Evolutionary conservation across 495 filamentous ascomycete species (phyloP).

Genomic region (Aspergillus heteromorphus): DNA sequence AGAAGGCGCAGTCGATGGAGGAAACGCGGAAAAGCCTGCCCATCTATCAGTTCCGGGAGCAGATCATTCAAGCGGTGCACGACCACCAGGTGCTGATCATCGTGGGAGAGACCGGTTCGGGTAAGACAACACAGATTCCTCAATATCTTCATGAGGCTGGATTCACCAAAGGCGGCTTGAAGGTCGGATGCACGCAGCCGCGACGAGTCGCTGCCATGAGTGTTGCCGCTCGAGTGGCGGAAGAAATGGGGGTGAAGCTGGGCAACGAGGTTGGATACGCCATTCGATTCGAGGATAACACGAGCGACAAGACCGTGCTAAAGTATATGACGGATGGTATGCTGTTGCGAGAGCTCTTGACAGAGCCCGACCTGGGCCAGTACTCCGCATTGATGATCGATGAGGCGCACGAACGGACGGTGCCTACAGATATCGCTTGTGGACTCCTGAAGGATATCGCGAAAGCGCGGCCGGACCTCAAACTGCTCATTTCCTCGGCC

Average conservation of each 20-base stretch:
- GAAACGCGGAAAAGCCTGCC: constrained; percentile 88
- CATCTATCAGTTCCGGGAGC: constrained; percentile 77
- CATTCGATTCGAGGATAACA: constrained; percentile 93
- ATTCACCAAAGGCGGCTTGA: constrained; percentile 69
- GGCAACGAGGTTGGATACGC: constrained; percentile 93
- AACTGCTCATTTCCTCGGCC: constrained; percentile 88
- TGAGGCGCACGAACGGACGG: constrained; percentile 91
- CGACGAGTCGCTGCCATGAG: constrained; percentile 95
- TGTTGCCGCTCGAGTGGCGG: constrained; percentile 88
- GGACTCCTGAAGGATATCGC: constrained; percentile 91
- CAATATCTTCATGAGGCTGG: constrained; percentile 85
- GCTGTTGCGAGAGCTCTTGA: constrained; percentile 86
- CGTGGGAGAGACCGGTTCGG: constrained; percentile 82
- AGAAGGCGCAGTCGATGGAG: constrained; percentile 77
- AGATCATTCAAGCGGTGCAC: constrained; percentile 70
- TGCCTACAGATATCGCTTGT: constrained; percentile 87
- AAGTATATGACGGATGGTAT: constrained; percentile 99
- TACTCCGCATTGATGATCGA: constrained; percentile 95
- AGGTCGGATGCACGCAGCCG: constrained; percentile 64
- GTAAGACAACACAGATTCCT: constrained; percentile 86
- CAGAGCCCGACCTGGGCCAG: constrained; percentile 77
- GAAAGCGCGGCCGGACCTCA: constrained; percentile 78
- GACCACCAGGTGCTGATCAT: constrained; percentile 80
- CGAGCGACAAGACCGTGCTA: constrained; percentile 84
- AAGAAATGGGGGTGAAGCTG: constrained; percentile 87